Evolutionary conservation across 805 yeast genomes (phyloP), one percentile per base, ranked within the genome.

Genomic region (Suhomyces sp.): DNA sequence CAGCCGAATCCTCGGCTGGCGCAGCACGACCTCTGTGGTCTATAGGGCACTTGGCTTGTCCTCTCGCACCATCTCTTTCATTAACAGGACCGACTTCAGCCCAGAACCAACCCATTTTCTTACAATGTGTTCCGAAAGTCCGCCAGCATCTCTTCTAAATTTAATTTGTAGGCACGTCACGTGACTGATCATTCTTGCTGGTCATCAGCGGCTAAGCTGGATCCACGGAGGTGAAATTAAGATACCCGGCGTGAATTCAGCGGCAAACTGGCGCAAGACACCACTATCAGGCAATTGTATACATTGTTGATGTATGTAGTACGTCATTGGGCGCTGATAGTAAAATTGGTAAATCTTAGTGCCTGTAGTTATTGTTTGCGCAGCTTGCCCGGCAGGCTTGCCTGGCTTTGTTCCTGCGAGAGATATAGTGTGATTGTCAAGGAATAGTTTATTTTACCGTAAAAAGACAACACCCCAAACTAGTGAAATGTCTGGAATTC

Each of bases 61-160:
- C 35, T 31, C 35, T 31, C 8, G n/a, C 35, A 31, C 35, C 41
- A 17, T 17, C 41, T 9, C 22, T 19, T 17, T 15, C 59, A 54
- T 17, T 53, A 25, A 50, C 12, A 20, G 39, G 13, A 6, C 31
- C 22, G 9, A 56, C 53, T 49, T 77, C 83, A 43, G 93, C 86
- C 97, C 97, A 90, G 66, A 90, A 89, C 89, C 94, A 88, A 59
- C 96, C 97, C 97, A 88, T 88, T 7, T 29, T 67, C 50, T 13
- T 21, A 17, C 22, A 19, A 12, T 37, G 7, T 37, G 40, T 15
- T 15, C 9, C 20, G 2, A 8, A 7, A n/a, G 8, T 6, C 40
- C 12, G 9, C 20, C 12, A 10, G 19, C 41, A 37, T 37, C 41
- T 37, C 41, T 10, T 17, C 41, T 37, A 12, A 12, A 10, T 37